Percentiles rank a stretch among this genome's conserved stretches.
Conservation (phyloP, 805 yeast genomes). For the Candida manassasensis region DNA sequence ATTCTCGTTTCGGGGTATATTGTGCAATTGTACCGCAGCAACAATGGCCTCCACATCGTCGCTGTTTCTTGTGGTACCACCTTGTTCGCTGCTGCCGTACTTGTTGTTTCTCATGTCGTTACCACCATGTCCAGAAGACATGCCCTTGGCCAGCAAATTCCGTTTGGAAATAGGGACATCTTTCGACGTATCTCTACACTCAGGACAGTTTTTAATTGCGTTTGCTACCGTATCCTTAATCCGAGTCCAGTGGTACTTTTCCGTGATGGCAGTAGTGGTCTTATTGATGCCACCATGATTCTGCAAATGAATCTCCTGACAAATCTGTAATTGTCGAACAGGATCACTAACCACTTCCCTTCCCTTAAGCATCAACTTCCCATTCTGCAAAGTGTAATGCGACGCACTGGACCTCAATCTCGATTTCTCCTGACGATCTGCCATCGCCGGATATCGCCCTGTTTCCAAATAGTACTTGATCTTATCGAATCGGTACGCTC, state of each 20-base stretch:
- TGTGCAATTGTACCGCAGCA: constrained; percentile 23
- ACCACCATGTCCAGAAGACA: constrained; percentile 7
- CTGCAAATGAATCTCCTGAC: constrained; percentile 60
- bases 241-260: constrained; percentile 85
- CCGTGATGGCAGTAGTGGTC: constrained; percentile 72
- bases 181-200: constrained; percentile 53
- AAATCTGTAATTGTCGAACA: constrained; percentile 67
- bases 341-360: constrained; percentile 81
- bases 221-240: constrained; percentile 82
- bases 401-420: constrained; percentile 76
- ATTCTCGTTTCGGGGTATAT: constrained; percentile 23
- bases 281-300: constrained; percentile 87
- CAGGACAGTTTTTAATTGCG: constrained; percentile 70
- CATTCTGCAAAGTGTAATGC: constrained; percentile 67
- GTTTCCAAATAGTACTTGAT: constrained; percentile 74
- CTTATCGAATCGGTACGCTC: constrained; percentile 66
- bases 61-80: constrained; percentile 5
- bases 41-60: constrained; percentile 34
- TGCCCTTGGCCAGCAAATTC: constrained; percentile 16
- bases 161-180: constrained; percentile 15
- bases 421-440: constrained; percentile 83
- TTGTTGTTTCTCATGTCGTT: too few relatives aligned
- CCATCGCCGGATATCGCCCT: constrained; percentile 80
- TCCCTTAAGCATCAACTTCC: constrained; percentile 70
- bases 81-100: too few relatives aligned